phyloP scores from a whole-genome alignment of 257 asterid genomes.

The Agastache rugosa region DNA sequence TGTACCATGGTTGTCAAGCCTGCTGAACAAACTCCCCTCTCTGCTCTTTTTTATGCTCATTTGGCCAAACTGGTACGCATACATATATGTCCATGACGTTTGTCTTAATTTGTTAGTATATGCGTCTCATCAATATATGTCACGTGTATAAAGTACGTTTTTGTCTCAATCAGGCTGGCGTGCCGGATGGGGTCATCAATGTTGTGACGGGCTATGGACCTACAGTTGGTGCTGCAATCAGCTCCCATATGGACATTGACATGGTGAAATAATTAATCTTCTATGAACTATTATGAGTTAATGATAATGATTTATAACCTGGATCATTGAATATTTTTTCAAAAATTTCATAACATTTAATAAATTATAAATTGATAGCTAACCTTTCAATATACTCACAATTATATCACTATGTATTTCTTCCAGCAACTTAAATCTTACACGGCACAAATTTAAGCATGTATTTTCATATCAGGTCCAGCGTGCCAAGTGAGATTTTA shows the following conservation, averaged over 20 bases:
- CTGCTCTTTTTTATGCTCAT: conserved; percentile 59
- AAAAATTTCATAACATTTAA: no score
- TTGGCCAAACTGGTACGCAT: conserved; percentile 48
- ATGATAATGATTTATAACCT: no score
- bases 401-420: no score
- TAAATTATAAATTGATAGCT: no score
- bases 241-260: conserved; percentile 86
- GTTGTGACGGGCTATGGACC: conserved; percentile 72
- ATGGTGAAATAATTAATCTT: conserved; percentile 44
- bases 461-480: no score
- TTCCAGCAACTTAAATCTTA: no score
- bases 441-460: no score
- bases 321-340: no score
- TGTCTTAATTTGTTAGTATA: not conserved
- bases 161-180: conserved; percentile 57
- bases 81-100: not conserved
- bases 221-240: conserved; percentile 71
- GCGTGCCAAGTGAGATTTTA: no score
- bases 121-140: not conserved
- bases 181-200: conserved; percentile 81
- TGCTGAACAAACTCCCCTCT: conserved; percentile 71
- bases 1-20: conserved; percentile 67
- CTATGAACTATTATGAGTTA: not conserved
- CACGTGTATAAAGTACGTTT: not conserved
- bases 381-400: no score